Conservation (phyloP, 2,329 filamentous ascomycete genomes). For the Sporothrix schenckii region DNA sequence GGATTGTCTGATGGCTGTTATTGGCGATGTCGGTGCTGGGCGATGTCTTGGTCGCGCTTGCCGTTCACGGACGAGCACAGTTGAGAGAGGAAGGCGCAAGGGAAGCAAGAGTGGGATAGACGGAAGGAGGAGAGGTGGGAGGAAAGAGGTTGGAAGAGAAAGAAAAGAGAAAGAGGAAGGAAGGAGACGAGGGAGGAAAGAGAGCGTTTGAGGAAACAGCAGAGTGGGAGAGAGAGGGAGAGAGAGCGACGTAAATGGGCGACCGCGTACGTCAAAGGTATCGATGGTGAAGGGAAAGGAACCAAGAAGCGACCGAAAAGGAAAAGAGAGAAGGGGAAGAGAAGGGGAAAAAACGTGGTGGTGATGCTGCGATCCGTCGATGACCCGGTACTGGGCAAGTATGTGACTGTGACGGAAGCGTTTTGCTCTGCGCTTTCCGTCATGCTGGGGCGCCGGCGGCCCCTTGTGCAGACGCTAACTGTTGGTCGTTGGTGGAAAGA, state of each 20-base stretch:
- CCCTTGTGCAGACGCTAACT: not conserved
- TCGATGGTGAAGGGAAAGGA: not conserved
- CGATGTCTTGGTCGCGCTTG: not conserved
- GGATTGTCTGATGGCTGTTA: too few species aligned
- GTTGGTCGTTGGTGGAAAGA: not conserved
- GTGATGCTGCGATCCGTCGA: conserved; percentile 2
- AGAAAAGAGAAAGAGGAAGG: conserved; percentile 5
- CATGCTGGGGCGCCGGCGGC: conserved; percentile 1
- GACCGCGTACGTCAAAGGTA: not conserved
- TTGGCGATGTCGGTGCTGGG: too few species aligned
- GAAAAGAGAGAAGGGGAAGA: not conserved
- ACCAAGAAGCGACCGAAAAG: conserved; percentile 8
- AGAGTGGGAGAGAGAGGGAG: not conserved
- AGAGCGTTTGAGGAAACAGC: not conserved
- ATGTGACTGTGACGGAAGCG: conserved; percentile 8
- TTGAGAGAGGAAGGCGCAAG: not conserved
- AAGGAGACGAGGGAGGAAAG: not conserved
- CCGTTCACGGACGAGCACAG: not conserved
- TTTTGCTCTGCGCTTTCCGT: not conserved
- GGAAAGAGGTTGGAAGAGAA: not conserved
- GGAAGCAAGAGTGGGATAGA: not conserved
- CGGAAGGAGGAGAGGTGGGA: not conserved
- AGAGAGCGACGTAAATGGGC: not conserved
- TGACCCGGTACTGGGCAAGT: not conserved
- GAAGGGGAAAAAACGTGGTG: conserved; percentile 4